Percentiles rank a stretch among this genome's conserved stretches.
These are phyloP conservation scores for Talaromyces piceae DNA, from an alignment of 2,329 filamentous ascomycete genomes.

Conservation along the genomic window DNA sequence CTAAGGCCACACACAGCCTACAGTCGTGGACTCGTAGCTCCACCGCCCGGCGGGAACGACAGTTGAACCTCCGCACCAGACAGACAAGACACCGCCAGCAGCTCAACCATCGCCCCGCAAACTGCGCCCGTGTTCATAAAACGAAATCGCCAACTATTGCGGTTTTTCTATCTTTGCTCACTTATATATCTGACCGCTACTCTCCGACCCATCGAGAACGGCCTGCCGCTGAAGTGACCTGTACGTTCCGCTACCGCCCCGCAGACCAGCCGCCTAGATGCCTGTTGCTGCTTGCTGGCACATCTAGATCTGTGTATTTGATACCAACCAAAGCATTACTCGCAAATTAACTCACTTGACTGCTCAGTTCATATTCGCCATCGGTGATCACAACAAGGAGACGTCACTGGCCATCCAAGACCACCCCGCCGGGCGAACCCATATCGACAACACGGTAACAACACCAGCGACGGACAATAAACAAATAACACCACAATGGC, in stretches of 20 bases:
- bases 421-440: neutral
- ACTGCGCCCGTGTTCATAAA: neutral
- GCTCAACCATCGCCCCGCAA: neutral
- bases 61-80: neutral
- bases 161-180: neutral
- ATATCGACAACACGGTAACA: neutral
- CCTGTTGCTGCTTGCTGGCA: neutral
- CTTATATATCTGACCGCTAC: neutral
- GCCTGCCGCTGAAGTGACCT: neutral
- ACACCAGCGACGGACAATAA: neutral
- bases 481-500: slow-evolving; percentile 25
- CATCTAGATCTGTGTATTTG: neutral
- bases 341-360: neutral
- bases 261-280: neutral
- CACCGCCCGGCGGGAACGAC: no score
- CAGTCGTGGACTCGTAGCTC: no score
- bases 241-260: neutral
- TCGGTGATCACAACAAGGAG: neutral
- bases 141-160: neutral
- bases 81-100: neutral
- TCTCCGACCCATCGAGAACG: neutral
- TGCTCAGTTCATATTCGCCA: neutral
- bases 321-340: neutral
- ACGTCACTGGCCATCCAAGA: neutral
- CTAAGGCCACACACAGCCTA: neutral